Base-by-base conservation (phyloP, 495 filamentous ascomycete genomes). In the Opeltia flavorubescens region DNA sequence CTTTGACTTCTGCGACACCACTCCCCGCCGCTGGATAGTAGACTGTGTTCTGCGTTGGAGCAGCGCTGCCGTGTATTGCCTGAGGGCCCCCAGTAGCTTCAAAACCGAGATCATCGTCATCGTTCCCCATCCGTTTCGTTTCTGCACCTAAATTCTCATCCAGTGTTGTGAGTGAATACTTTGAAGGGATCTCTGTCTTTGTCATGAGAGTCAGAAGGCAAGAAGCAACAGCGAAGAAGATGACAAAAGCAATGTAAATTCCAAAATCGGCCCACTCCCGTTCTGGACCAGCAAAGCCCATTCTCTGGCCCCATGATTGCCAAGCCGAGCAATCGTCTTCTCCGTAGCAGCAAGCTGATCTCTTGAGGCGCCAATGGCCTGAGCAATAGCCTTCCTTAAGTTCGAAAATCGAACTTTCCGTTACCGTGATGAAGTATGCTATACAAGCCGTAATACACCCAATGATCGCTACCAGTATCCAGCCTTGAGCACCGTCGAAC, bases 1-100 rank as follows among this genome's bases (percentile, higher is more conserved):
- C 91, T 47, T 91, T 89, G 31, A 98, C 89, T 64, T 98, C 91
- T 17, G 91, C 91, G 18, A 98, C 91, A 52, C 91, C 91, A 65
- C 87, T 94, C 26, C 91, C 91, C 44, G 91, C 89, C 47, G 89
- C 91, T 12, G 91, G 88, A 59, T 95, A 98, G 60, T 94, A 98
- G 28, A 87, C 71, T 76, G 87, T 84, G 13, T 73, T 57, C 50
- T 61, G 28, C 54, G 58, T 44, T 57, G 62, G 43, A 46, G 58
- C 50, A 44, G 49, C 47, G 48, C 27, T 26, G 39, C 8, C 26
- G 53, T 21, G 12, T 50, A 43, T 15, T 64, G 63, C 46, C 49
- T 65, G 21, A 62, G 28, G 40, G 49, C 57, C 3, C 50, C 43
- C 21, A 69, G n/a, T n/a, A n/a, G n/a, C 69, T 15, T 62, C 50